phyloP scores from a whole-genome alignment of 129 eudicot genomes.

The Heracleum sosnowskyi region DNA sequence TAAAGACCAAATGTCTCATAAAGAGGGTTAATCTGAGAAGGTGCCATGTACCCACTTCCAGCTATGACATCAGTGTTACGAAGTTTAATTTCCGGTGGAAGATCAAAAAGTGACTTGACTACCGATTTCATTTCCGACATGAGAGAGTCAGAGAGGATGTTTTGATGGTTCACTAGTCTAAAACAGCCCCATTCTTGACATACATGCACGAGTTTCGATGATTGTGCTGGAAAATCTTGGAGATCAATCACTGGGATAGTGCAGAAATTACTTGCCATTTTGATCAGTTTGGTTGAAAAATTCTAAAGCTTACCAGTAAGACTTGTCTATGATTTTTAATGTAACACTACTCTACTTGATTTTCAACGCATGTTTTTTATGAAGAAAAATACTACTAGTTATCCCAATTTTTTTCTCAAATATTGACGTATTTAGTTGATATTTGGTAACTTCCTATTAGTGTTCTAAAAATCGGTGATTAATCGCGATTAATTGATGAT shows the following conservation, averaged over 20 bases:
- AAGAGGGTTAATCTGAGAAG: constrained; percentile 42
- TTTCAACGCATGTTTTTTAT: no score
- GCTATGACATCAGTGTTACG: constrained; percentile 42
- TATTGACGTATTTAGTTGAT: no score
- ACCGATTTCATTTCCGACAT: constrained; percentile 67
- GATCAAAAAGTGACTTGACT: constrained; percentile 44
- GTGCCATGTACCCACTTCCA: constrained; percentile 76
- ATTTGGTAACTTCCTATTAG: no score
- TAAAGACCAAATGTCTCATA: constrained; percentile 67
- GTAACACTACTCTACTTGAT: no score
- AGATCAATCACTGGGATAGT: constrained; percentile 52
- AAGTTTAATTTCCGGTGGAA: constrained; percentile 52
- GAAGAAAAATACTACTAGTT: no score
- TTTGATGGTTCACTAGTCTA: constrained; percentile 48
- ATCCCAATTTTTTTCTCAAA: no score
- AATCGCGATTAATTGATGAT: no score
- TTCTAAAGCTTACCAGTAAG: no score
- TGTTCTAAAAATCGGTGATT: no score
- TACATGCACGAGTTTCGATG: constrained; percentile 34
- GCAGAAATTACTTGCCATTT: constrained; percentile 21
- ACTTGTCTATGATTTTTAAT: no score
- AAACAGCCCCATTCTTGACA: constrained; percentile 80
- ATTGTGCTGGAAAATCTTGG: constrained; percentile 35
- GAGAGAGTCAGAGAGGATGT: constrained; percentile 29
- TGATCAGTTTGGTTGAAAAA: no score